Evolutionary conservation across 1,284 basidiomycete species (phyloP), one percentile per base, ranked within the genome.

Genomic region (Pulveroboletus sp.): DNA sequence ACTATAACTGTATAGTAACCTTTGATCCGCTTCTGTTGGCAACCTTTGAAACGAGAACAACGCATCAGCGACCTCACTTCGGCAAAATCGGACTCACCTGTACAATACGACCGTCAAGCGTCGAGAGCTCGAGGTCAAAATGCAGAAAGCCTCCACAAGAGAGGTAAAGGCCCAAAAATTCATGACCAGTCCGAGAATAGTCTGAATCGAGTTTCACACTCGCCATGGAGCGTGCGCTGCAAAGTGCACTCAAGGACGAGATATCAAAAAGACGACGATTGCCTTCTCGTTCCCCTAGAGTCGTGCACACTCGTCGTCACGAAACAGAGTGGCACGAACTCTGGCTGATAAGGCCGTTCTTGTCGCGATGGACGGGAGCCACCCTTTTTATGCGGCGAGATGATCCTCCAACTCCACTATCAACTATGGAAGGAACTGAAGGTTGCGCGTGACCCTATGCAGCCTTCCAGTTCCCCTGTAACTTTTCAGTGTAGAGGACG

Each of bases 191-290:
- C 59, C 70, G 40, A 72, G 65, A 72, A 56, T 67, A 73, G 69
- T 72, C 68, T 70, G 68, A 72, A 72, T 70, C 69, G 68, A 71
- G 68, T 73, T 70, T 48, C 70, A 64, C 65, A 25, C 56, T 35
- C 59, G 18, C 22, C n/a, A 29, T 14, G 40, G 42, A 49, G 54
- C 56, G 49, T 48, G 65, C 43, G 63, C 68, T 48, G 53, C 68
- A 60, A 72, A 70, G 57, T 59, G 66, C 56, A 71, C 71, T 73
- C 42, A 73, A 71, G 63, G 57, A 58, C 58, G 48, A 57, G 52
- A 20, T 25, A 9, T 47, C 46, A 26, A 35, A 47, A 6, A 17
- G 2, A 0, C 2, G 24, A 56, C 51, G 31, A 17, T 33, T 44
- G 47, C 60, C 44, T 49, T 57, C 63, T 71, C 65, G 44, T 64